Conservation (phyloP, 2,329 filamentous ascomycete genomes). For the Diaporthe aspalathi region DNA sequence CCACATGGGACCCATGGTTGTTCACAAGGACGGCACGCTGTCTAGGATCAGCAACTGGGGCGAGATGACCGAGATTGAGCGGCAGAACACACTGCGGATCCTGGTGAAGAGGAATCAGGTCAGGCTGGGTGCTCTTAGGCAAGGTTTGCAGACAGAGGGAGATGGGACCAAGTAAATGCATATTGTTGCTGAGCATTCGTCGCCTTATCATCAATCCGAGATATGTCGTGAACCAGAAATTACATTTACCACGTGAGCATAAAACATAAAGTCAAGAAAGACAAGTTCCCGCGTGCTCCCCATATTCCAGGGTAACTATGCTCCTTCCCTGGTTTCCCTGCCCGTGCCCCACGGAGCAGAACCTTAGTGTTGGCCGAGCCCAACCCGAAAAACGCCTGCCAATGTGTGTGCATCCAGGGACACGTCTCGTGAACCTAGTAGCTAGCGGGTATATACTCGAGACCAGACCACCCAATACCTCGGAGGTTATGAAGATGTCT, state of each 20-base stretch:
- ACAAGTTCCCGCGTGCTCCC: not conserved
- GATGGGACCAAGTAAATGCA: conserved; percentile 42
- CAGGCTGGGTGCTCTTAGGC: conserved; percentile 67
- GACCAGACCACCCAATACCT: not conserved
- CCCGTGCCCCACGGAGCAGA: conserved; percentile 20
- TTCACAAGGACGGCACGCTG: conserved; percentile 78
- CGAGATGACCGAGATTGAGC: conserved; percentile 76
- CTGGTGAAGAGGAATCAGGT: conserved; percentile 76
- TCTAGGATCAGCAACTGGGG: conserved; percentile 80
- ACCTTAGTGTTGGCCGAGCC: conserved; percentile 14
- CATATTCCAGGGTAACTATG: conserved; percentile 29
- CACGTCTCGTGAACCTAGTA: conserved; percentile 26
- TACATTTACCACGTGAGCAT: conserved; percentile 24
- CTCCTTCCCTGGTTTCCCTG: conserved; percentile 23
- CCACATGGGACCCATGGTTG: conserved; percentile 77
- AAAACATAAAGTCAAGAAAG: conserved; percentile 26
- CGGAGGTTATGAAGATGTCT: conserved; percentile 34
- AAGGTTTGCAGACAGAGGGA: conserved; percentile 45
- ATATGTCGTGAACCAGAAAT: conserved; percentile 8
- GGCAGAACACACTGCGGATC: conserved; percentile 73
- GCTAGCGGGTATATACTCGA: conserved; percentile 24
- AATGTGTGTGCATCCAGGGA: conserved; percentile 31
- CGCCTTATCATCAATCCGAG: not conserved
- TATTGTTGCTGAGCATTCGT: not conserved
- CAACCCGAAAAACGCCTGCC: conserved; percentile 37